Base-by-base conservation (phyloP, 768 basidiomycete species). In the Coprinopsis sp. region DNA sequence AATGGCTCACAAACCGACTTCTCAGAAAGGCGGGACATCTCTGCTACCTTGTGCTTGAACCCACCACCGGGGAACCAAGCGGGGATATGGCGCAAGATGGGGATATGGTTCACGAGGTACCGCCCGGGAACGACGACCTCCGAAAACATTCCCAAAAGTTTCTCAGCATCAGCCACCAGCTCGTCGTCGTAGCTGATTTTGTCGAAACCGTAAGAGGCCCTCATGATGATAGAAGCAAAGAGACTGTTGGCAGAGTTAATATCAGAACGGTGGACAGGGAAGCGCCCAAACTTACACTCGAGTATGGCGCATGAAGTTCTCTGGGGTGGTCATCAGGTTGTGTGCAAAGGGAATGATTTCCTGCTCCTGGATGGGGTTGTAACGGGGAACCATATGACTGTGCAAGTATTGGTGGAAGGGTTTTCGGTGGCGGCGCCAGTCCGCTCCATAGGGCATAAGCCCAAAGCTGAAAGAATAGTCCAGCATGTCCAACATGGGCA, bases 11-110 rank as follows among this genome's bases (percentile, higher is more conserved):
- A 25, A 22, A 30, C 24, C 21, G 46, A n/a, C 10, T 23, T 19
- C 8, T 37, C 16, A n/a, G 41, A 47, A 7, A 47, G 10, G 3
- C n/a, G 6, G 13, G 46, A 24, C 27, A 44, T 22, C 23, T 47
- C 34, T 13, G 31, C 42, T 33, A 49, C 72, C 45, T 63, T 64
- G 21, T 53, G 42, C 53, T 74, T 71, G 65, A 76, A 77, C 1
- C 51, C 51, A 7, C 73, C 71, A 10, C 75, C 74, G 3, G 75
- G 76, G 37, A 76, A 55, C 76, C 75, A 75, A 13, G 64, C 55
- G 1, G 76, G 76, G 29, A 78, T 56, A 44, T 73, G 56, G 33
- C 65, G 64, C 48, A 77, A 64, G 68, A 43, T 12, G 21, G 34
- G 28, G 1, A 51, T 46, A 7, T 46, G 33, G 34, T 62, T 58